A percentile compares a stretch with the other conserved stretches of the same genome.
Conservation (phyloP, 148 eudicot genomes). For the Camellia sinensis region DNA sequence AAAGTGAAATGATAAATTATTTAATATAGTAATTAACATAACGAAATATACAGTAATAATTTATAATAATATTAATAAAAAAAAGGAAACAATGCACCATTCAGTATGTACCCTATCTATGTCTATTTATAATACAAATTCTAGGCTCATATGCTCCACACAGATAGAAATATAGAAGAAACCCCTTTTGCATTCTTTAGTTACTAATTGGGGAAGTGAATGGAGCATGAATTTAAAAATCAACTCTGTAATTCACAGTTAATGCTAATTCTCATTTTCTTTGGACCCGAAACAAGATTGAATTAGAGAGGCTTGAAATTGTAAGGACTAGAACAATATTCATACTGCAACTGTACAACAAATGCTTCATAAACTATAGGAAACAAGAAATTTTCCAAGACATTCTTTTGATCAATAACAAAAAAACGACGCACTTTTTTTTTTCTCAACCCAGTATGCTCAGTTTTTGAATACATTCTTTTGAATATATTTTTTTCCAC, state of each 20-base stretch:
- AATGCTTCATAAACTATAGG: neutral
- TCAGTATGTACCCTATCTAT: neutral
- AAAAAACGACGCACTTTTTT: too few relatives aligned
- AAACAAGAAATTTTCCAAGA: neutral
- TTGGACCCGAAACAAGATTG: neutral
- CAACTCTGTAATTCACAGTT: neutral
- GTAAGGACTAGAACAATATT: neutral
- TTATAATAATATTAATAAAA: neutral
- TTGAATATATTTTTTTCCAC: too few relatives aligned
- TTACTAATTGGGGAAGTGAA: neutral
- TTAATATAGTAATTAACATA: neutral
- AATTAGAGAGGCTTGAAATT: neutral
- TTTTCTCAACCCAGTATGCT: too few relatives aligned
- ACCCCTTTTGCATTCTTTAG: neutral
- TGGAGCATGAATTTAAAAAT: neutral
- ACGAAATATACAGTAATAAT: neutral
- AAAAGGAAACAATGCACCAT: neutral
- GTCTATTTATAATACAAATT: neutral
- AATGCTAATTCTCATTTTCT: neutral
- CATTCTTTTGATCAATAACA: neutral
- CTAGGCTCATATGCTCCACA: neutral
- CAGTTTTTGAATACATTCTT: too few relatives aligned
- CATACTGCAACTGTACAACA: neutral
- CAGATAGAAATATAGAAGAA: too few relatives aligned
- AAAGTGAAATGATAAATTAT: conserved; percentile 4